Conservation (phyloP, 805 yeast species). For the Ogataea pignaliae region DNA sequence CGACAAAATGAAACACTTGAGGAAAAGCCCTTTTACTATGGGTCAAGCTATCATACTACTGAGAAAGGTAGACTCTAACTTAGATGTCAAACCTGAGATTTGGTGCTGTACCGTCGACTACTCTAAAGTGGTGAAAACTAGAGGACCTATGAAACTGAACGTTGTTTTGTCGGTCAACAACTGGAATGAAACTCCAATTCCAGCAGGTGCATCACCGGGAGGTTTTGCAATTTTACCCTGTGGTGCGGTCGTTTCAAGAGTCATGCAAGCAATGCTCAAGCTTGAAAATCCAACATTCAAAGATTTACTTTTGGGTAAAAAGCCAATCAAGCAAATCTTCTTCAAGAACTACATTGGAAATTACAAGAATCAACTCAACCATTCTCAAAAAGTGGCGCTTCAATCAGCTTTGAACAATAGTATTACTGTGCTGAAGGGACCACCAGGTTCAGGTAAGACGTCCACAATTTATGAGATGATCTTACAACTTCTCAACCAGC, state of each 20-base stretch:
- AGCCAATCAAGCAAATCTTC: conserved; percentile 33
- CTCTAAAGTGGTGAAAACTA: conserved; percentile 14
- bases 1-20: conserved; percentile 47
- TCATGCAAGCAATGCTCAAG: conserved; percentile 61
- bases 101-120: conserved; percentile 57
- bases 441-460: conserved; percentile 82
- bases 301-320: conserved; percentile 25
- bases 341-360: conserved; percentile 52
- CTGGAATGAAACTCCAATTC: conserved; percentile 45
- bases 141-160: conserved; percentile 18
- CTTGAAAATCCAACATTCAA: conserved; percentile 50
- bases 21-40: conserved; percentile 54
- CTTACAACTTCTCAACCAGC: conserved; percentile 61
- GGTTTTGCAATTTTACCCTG: conserved; percentile 48
- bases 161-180: conserved; percentile 48
- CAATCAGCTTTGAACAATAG: conserved; percentile 61
- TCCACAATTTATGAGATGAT: conserved; percentile 80
- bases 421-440: conserved; percentile 62
- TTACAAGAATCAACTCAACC: conserved; percentile 52
- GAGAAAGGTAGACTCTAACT: conserved; percentile 39
- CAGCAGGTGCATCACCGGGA: conserved; percentile 24
- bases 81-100: conserved; percentile 30
- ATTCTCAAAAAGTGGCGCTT: conserved; percentile 73
- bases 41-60: conserved; percentile 55
- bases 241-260: conserved; percentile 58